A percentile compares a stretch with the other conserved stretches of the same genome.
phyloP scores from a whole-genome alignment of 2,329 filamentous ascomycete genomes.

The Lachnum nothofagi region DNA sequence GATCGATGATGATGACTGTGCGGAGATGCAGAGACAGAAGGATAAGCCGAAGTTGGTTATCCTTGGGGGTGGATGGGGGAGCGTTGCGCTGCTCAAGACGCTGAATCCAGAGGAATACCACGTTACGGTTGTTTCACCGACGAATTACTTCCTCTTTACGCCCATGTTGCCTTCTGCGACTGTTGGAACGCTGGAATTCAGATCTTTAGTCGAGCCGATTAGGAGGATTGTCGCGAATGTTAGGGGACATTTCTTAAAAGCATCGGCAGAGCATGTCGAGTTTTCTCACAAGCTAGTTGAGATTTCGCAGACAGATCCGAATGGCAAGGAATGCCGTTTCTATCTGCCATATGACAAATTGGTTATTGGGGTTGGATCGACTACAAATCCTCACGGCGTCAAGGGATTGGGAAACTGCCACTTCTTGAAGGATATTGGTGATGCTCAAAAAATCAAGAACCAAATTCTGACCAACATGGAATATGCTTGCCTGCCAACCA shows the following conservation, averaged over 20 bases:
- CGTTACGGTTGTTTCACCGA: conserved; percentile 88
- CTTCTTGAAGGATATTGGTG: conserved; percentile 91
- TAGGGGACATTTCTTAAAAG: conserved; percentile 84
- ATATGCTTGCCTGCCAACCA: conserved; percentile 86
- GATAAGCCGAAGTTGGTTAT: conserved; percentile 91
- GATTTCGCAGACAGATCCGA: conserved; percentile 65
- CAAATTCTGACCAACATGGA: conserved; percentile 86
- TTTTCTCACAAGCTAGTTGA: conserved; percentile 90
- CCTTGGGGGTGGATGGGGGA: conserved; percentile 90
- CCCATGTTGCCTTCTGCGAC: conserved; percentile 97
- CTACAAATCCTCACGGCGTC: conserved; percentile 91
- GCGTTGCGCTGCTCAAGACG: conserved; percentile 84
- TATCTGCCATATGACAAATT: conserved; percentile 98
- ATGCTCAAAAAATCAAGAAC: conserved; percentile 85
- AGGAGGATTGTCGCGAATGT: conserved; percentile 74
- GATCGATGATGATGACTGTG: conserved; percentile 81
- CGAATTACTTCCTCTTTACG: conserved; percentile 96
- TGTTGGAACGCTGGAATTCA: conserved; percentile 85
- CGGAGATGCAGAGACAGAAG: conserved; percentile 64
- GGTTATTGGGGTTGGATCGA: conserved; percentile 84
- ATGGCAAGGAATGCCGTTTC: conserved; percentile 72
- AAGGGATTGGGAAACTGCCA: conserved; percentile 89
- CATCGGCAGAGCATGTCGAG: conserved; percentile 79
- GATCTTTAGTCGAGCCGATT: conserved; percentile 89
- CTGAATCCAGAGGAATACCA: conserved; percentile 89